These are phyloP conservation scores for Metschnikowia corniflorae DNA, from an alignment of 805 yeast genomes.

Conservation along the genomic window DNA sequence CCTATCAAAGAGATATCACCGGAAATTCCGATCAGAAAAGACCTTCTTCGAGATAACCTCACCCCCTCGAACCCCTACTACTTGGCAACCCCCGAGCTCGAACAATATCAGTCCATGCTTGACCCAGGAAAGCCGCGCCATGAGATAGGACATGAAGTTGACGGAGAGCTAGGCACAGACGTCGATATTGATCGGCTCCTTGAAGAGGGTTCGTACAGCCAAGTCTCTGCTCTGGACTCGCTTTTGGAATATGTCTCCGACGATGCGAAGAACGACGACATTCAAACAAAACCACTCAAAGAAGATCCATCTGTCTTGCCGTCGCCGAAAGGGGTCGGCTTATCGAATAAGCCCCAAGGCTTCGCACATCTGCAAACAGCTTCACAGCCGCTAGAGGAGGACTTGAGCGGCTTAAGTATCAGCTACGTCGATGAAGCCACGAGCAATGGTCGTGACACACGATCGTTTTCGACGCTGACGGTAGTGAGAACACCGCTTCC, in stretches of 20 bases:
- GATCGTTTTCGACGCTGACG: slow-evolving; percentile 20
- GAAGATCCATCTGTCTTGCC: no score
- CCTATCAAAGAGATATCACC: slow-evolving; percentile 3
- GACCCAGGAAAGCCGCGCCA: slow-evolving; percentile 17
- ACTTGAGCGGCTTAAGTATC: slow-evolving; percentile 4
- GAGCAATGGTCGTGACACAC: slow-evolving; percentile 2
- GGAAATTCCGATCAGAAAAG: slow-evolving; percentile 16
- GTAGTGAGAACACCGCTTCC: slow-evolving; percentile 25
- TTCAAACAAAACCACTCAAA: no score
- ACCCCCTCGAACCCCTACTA: slow-evolving; percentile 9
- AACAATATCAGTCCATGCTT: slow-evolving; percentile 15
- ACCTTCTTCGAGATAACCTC: slow-evolving; percentile 7
- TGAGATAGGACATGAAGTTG: slow-evolving; percentile 1
- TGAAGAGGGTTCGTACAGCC: not conserved
- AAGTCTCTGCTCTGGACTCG: no score
- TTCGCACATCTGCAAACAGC: not conserved
- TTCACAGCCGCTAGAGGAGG: not conserved
- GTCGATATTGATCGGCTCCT: slow-evolving; percentile 20
- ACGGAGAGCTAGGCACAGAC: not conserved
- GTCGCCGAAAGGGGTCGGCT: no score
- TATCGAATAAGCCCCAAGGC: not conserved
- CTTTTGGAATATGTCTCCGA: not conserved
- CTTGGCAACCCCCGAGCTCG: slow-evolving; percentile 17
- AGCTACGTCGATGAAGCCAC: slow-evolving; percentile 1
- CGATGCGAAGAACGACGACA: no score